phyloP scores from a whole-genome alignment of 371 early-diverging fungal species.

The Mucor mucedo region DNA sequence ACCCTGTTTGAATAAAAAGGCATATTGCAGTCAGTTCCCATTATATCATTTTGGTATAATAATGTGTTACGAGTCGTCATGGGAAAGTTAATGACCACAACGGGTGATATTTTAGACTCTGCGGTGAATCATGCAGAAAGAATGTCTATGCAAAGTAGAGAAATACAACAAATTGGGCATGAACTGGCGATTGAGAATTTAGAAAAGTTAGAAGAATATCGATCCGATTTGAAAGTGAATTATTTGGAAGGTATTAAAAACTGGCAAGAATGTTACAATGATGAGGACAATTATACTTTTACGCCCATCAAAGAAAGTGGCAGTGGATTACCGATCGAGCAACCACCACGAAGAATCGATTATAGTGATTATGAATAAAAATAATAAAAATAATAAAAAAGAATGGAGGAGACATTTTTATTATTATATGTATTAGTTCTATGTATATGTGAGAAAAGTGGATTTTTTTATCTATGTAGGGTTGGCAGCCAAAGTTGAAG shows the following conservation, averaged over 20 bases:
- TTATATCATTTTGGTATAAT: slow-evolving; percentile 71
- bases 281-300: not conserved
- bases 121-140: slow-evolving; percentile 56
- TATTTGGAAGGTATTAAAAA: slow-evolving; percentile 43
- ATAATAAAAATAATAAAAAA: not conserved
- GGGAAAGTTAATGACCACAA: slow-evolving; percentile 59
- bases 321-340: not conserved
- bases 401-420: not conserved
- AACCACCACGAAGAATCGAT: not conserved
- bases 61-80: slow-evolving; percentile 60
- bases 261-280: slow-evolving; percentile 32
- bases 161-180: slow-evolving; percentile 50
- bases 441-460: not conserved
- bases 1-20: slow-evolving; percentile 26
- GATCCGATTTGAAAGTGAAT: slow-evolving; percentile 47
- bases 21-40: slow-evolving; percentile 63
- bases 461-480: not conserved
- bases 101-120: slow-evolving; percentile 64
- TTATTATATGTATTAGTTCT: not conserved
- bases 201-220: slow-evolving; percentile 51
- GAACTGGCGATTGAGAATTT: slow-evolving; percentile 52
- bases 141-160: slow-evolving; percentile 48
- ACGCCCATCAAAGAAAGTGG: slow-evolving; percentile 1
- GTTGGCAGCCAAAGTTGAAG: not conserved
- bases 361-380: not conserved